Evolutionary conservation across 306 rosid genomes (phyloP).

Genomic region (Datisca glomerata): DNA sequence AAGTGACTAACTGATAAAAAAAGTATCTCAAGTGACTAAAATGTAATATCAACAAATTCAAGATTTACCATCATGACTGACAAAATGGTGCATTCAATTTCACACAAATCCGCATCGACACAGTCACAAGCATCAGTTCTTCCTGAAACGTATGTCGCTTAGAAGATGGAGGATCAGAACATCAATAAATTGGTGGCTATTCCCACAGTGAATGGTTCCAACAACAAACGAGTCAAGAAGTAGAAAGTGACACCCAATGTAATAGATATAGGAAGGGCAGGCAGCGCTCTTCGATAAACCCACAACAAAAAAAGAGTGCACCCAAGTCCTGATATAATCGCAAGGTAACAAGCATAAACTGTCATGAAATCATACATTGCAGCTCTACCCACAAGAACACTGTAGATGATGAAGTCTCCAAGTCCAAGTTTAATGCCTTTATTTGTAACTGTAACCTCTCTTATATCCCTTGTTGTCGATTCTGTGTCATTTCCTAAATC

Average conservation of each 20-base stretch:
- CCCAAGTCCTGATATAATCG: constrained; percentile 77
- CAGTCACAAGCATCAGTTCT: constrained; percentile 16
- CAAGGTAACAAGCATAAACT: constrained; percentile 93
- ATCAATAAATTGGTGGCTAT: constrained; percentile 70
- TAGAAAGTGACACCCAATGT: constrained; percentile 72
- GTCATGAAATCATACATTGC: constrained; percentile 97
- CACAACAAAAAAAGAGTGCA: constrained; percentile 81
- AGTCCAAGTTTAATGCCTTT: constrained; percentile 85
- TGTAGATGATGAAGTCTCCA: constrained; percentile 88
- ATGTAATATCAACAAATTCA: too few relatives aligned
- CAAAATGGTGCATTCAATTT: not conserved
- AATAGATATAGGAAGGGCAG: constrained; percentile 85
- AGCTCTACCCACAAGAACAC: constrained; percentile 94
- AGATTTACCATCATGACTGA: too few relatives aligned
- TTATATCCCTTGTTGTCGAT: constrained; percentile 8
- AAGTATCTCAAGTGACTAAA: too few relatives aligned
- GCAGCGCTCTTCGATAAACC: constrained; percentile 60
- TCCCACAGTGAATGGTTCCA: constrained; percentile 91
- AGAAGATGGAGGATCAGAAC: too few relatives aligned
- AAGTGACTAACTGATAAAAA: too few relatives aligned
- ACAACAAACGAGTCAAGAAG: constrained; percentile 64
- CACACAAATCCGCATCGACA: not conserved
- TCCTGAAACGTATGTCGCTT: too few relatives aligned
- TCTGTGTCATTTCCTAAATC: constrained; percentile 25
- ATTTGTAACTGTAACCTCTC: constrained; percentile 29